Evolutionary conservation across 1,284 basidiomycete genomes (phyloP).

Genomic region (Garcileccinum viscosum): DNA sequence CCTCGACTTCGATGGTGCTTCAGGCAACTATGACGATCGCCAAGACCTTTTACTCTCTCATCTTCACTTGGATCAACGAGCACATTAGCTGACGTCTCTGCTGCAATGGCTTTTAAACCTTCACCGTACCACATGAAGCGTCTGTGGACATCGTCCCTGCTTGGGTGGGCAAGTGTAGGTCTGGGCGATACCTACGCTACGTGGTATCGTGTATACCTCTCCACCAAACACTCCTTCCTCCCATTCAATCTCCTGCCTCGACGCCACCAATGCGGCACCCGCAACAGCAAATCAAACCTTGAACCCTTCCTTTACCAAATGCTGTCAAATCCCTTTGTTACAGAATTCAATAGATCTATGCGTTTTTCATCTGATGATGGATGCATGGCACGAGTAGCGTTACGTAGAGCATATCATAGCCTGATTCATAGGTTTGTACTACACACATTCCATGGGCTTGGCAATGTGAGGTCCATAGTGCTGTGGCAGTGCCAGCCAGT

Average conservation of each 20-base stretch:
- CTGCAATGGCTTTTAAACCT: slow-evolving; percentile 88
- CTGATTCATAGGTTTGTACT: too few species aligned
- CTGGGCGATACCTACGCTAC: slow-evolving; percentile 55
- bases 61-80: slow-evolving; percentile 98
- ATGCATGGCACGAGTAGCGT: not conserved
- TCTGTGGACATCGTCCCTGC: slow-evolving; percentile 64
- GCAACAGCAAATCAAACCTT: slow-evolving; percentile 71
- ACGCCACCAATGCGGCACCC: slow-evolving; percentile 69
- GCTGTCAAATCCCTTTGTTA: slow-evolving; percentile 66
- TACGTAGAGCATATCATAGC: too few species aligned
- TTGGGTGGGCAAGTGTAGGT: slow-evolving; percentile 73
- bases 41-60: slow-evolving; percentile 89
- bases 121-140: slow-evolving; percentile 72
- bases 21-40: too few species aligned
- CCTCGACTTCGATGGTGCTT: too few species aligned
- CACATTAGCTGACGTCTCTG: slow-evolving; percentile 94
- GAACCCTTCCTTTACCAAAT: slow-evolving; percentile 55
- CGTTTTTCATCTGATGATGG: not conserved
- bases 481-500: too few species aligned
- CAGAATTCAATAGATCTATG: too few species aligned
- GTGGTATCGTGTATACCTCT: slow-evolving; percentile 61
- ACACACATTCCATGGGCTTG: too few species aligned
- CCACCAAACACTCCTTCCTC: slow-evolving; percentile 41
- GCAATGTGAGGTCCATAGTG: too few species aligned
- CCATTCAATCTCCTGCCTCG: slow-evolving; percentile 73